phyloP scores from a whole-genome alignment of 352 stramenopile genomes.

The Elongisporangium senticosum region DNA sequence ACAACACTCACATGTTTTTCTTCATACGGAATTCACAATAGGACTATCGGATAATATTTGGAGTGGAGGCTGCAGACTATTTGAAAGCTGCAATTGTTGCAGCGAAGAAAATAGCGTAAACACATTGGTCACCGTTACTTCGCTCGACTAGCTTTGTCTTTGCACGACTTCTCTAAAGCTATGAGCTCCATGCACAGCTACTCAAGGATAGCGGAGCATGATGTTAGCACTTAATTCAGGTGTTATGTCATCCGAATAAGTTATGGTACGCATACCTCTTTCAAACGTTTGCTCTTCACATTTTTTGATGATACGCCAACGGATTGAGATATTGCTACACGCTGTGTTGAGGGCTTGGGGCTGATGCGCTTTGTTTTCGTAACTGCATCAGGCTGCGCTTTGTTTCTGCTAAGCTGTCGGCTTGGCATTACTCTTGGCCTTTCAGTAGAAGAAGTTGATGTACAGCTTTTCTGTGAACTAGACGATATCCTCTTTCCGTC shows the following conservation, averaged over 20 bases:
- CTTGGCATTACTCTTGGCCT: neutral
- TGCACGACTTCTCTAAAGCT: neutral
- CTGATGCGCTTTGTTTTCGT: neutral
- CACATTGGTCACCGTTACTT: neutral
- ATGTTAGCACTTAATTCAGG: neutral
- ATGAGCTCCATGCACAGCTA: neutral
- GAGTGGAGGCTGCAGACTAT: constrained; percentile 29
- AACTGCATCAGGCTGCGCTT: neutral
- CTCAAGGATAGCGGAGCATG: neutral
- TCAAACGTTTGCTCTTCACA: neutral
- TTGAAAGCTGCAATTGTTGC: constrained; percentile 24
- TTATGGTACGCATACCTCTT: neutral
- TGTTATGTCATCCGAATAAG: no score
- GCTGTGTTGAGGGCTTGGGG: neutral
- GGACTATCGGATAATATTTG: constrained; percentile 42
- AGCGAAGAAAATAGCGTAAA: constrained; percentile 17
- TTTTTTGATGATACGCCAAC: neutral
- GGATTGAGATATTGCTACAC: neutral
- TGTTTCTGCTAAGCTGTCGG: neutral
- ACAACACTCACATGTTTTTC: neutral
- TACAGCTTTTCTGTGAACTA: neutral
- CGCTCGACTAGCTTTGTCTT: neutral
- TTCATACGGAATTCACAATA: constrained; percentile 5
- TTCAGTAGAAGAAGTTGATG: neutral
- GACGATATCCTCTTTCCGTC: neutral